Evolutionary conservation across 2,329 filamentous ascomycete species (phyloP).

Genomic region (Nigrospora sphaerica): DNA sequence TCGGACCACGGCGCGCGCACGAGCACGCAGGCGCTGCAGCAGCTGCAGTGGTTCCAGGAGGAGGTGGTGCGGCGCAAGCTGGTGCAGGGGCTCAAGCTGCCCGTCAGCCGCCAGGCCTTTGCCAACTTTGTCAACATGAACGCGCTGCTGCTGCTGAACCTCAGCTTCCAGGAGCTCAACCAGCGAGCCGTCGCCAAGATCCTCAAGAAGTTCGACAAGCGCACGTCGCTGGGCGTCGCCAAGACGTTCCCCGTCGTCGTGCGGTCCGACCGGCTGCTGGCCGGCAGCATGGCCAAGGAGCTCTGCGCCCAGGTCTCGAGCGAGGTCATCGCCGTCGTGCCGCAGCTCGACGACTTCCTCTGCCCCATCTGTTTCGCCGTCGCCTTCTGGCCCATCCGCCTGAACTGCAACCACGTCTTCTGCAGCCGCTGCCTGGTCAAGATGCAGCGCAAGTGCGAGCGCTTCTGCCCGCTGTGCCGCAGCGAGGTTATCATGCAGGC

Average conservation of each 20-base stretch:
- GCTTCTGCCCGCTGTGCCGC: constrained; percentile 70
- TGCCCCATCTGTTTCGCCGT: constrained; percentile 77
- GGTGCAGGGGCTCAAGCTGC: constrained; percentile 55
- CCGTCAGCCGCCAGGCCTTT: constrained; percentile 58
- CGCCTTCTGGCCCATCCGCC: constrained; percentile 72
- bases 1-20: constrained; percentile 60
- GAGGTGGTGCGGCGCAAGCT: constrained; percentile 56
- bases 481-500: constrained; percentile 64
- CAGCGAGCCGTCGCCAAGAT: constrained; percentile 73
- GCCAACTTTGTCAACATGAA: constrained; percentile 68
- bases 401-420: constrained; percentile 70
- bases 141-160: constrained; percentile 64
- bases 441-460: constrained; percentile 64
- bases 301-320: constrained; percentile 68
- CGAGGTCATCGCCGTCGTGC: constrained; percentile 66
- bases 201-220: constrained; percentile 87
- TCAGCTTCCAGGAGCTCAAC: constrained; percentile 83
- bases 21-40: constrained; percentile 56
- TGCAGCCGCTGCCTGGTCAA: constrained; percentile 80
- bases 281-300: constrained; percentile 64
- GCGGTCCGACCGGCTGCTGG: constrained; percentile 52
- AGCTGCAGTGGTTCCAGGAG: constrained; percentile 66
- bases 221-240: constrained; percentile 65
- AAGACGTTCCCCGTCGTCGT: constrained; percentile 54
- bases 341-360: constrained; percentile 76